Percentiles rank a stretch among this genome's conserved stretches.
These are phyloP conservation scores for Podochytrium sp. DNA, from an alignment of 192 early-diverging fungal genomes.

Conservation along the genomic window DNA sequence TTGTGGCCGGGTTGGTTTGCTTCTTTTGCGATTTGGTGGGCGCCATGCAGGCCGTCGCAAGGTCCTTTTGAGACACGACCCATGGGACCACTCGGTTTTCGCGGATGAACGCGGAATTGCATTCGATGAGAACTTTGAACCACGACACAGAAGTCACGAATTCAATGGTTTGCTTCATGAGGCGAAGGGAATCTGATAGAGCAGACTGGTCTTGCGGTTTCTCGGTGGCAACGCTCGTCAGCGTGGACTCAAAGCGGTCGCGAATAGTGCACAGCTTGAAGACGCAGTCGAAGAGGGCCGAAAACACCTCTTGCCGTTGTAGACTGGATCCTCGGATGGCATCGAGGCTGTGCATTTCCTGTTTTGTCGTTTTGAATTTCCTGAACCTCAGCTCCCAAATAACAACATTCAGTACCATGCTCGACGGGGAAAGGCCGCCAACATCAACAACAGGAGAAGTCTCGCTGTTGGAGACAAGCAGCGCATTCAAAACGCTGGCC, in stretches of 20 bases:
- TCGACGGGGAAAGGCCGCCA: background rate
- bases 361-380: too few relatives aligned
- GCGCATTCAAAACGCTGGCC: background rate
- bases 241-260: slow-evolving; percentile 2
- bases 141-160: background rate
- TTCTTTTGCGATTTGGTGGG: background rate
- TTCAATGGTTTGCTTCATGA: background rate
- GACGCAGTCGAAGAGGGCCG: background rate
- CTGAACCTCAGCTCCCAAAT: too few relatives aligned
- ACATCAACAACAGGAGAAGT: too few relatives aligned
- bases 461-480: too few relatives aligned
- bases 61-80: background rate
- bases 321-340: background rate
- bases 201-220: slow-evolving; percentile 4
- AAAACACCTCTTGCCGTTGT: background rate
- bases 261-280: slow-evolving; percentile 2
- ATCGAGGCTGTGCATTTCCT: slow-evolving; percentile 1
- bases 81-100: slow-evolving; percentile 1
- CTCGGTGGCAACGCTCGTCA: background rate
- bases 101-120: background rate
- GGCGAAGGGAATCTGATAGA: background rate
- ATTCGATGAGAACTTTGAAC: slow-evolving; percentile 6
- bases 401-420: too few relatives aligned
- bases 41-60: background rate
- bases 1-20: background rate